Evolutionary conservation across 129 eudicot genomes (phyloP).

Genomic region (Helichrysum umbraculigerum): DNA sequence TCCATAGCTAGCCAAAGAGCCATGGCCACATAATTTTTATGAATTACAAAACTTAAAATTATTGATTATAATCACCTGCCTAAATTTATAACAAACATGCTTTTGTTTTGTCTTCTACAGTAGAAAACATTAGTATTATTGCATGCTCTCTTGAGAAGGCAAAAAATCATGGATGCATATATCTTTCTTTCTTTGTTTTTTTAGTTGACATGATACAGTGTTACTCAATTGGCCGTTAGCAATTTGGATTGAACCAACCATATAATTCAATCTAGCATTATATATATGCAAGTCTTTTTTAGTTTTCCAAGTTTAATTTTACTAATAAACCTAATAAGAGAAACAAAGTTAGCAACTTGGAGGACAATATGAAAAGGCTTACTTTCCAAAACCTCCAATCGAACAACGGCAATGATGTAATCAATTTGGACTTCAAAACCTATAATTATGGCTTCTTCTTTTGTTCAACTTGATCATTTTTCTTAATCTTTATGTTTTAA

Average conservation of each 20-base stretch:
- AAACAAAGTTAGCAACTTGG: not conserved
- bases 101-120: too few species aligned
- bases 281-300: not conserved
- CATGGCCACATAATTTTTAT: too few species aligned
- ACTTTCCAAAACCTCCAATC: not conserved
- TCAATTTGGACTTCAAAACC: not conserved
- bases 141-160: too few species aligned
- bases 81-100: too few species aligned
- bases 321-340: not conserved
- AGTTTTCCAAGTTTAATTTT: not conserved
- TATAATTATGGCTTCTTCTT: not conserved
- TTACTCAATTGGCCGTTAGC: not conserved
- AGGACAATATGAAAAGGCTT: not conserved
- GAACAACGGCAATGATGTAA: constrained; percentile 1
- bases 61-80: too few species aligned
- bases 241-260: too few species aligned
- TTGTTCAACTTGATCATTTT: not conserved
- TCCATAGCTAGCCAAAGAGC: too few species aligned
- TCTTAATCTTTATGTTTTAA: not conserved
- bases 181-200: too few species aligned
- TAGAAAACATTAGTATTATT: too few species aligned
- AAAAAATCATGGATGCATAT: too few species aligned
- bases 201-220: not conserved
- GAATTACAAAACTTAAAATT: too few species aligned
- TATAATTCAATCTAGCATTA: too few species aligned